phyloP scores from a whole-genome alignment of 192 early-diverging fungal species.

The Backusella psychrophila region DNA sequence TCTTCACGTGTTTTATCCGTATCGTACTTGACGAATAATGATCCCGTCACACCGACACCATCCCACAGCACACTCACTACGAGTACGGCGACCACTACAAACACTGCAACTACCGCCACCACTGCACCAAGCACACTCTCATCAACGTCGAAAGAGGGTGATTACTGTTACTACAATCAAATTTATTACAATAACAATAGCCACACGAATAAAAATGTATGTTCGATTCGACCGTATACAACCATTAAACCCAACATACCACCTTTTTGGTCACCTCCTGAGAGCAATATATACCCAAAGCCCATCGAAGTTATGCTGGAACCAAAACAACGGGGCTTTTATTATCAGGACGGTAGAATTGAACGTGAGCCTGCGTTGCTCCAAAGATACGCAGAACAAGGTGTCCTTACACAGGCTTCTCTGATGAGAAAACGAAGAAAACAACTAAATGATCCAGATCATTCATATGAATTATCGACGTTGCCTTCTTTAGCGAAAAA shows the following conservation, averaged over 20 bases:
- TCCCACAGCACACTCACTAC: neutral
- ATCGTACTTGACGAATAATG: neutral
- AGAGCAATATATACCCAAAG: neutral
- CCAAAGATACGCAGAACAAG: slow-evolving; percentile 33
- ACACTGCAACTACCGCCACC: neutral
- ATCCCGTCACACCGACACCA: neutral
- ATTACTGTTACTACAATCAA: neutral
- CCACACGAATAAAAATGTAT: neutral
- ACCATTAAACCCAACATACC: neutral
- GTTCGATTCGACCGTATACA: neutral
- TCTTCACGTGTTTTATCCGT: neutral
- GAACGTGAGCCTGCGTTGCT: slow-evolving; percentile 26
- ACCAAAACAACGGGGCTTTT: slow-evolving; percentile 33
- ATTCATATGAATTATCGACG: slow-evolving; percentile 13
- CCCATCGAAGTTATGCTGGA: slow-evolving; percentile 16
- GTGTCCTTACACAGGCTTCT: slow-evolving; percentile 28
- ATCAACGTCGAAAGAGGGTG: neutral
- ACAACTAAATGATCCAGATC: slow-evolving; percentile 16
- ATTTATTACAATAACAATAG: neutral
- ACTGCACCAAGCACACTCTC: too few species aligned
- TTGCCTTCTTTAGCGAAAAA: slow-evolving; percentile 24
- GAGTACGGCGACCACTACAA: neutral
- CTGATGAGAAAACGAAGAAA: slow-evolving; percentile 30
- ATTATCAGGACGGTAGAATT: slow-evolving; percentile 33
- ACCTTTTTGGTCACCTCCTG: neutral